Conservation (phyloP, 1,284 basidiomycete genomes). For the Leccinum subrobustum region DNA sequence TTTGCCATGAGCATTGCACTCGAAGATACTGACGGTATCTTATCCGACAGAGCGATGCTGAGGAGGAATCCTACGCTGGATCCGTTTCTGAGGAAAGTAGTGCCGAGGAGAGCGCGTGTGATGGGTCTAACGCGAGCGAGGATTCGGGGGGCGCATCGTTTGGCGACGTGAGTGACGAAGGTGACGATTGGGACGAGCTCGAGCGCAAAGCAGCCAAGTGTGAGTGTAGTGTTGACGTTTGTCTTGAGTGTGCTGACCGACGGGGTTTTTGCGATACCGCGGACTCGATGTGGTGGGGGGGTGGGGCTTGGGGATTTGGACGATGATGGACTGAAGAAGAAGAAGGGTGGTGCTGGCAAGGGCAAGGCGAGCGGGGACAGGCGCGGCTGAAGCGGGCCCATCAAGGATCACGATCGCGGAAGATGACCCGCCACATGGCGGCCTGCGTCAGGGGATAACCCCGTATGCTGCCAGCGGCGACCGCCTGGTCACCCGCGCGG, state of each 20-base stretch:
- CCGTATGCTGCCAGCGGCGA: too few species aligned
- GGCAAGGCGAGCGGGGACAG: conserved; percentile 39
- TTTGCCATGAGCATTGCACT: neutral
- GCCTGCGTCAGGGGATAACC: too few species aligned
- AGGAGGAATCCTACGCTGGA: too few species aligned
- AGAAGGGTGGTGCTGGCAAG: conserved; percentile 46
- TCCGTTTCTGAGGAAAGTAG: too few species aligned
- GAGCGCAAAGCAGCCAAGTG: conserved; percentile 88
- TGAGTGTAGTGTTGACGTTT: conserved; percentile 29
- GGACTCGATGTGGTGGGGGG: conserved; percentile 60
- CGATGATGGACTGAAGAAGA: conserved; percentile 66
- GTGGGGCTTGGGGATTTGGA: conserved; percentile 58
- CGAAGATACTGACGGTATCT: neutral
- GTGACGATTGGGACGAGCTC: conserved; percentile 94
- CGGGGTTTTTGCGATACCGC: conserved; percentile 39
- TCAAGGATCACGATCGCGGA: too few species aligned
- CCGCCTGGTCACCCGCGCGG: too few species aligned
- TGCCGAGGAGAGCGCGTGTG: conserved; percentile 20
- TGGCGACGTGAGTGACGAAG: conserved; percentile 76
- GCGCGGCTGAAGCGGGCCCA: too few species aligned
- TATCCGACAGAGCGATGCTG: conserved; percentile 43
- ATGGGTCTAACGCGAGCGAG: conserved; percentile 67
- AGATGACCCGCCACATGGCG: too few species aligned
- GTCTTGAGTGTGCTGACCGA: conserved; percentile 3
- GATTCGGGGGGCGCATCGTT: conserved; percentile 65